Base-by-base conservation (phyloP, 768 basidiomycete genomes). In the Russula griseocarnosa region DNA sequence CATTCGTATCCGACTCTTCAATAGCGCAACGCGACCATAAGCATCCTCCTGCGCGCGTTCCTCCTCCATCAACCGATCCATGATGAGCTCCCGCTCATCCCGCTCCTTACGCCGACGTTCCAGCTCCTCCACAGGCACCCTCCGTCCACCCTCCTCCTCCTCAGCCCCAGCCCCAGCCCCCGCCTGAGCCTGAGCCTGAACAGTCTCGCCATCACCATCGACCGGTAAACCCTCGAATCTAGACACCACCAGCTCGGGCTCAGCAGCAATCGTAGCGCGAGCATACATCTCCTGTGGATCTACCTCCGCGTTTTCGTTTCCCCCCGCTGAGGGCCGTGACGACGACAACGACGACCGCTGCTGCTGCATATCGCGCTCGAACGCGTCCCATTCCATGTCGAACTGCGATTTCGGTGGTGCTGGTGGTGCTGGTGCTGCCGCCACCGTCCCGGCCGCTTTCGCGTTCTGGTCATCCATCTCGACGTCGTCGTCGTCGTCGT, bases 41-140 rank as follows among this genome's bases (percentile, higher is more conserved):
- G 90, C 92, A 71, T 93, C 91, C 71, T 94, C 92, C 76, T 94
- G 92, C 36, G 86, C 87, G 60, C 85, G 81, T 73, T 94, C 91
- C 75, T 94, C 92, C 34, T 92, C 91, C 72, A 92, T 63, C 53
- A 93, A 74, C 60, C 92, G 81, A 74, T 92, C 91, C 86, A 93
- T 89, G 50, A 93, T 92, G 63, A 92, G 74, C 69, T 93, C 90
- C 55, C 83, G 79, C 59, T 93, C 91, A 26, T 92, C 90, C 70
- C 78, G 78, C 69, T 86, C 85, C 73, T 79, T 86, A 68, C 76
- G 73, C 69, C 74, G 75, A 69, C 82, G 78, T 57, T 73, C 71
- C 57, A 79, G 77, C 54, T 79, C 82, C 69, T 81, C 80, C 26
- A 4, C 46, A 53, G 77, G 79, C 40, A 75, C 71, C 68, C 77